A percentile compares a stretch with the other conserved stretches of the same genome.
Evolutionary conservation across 2,329 filamentous ascomycete genomes (phyloP).

Genomic region (Colletotrichum sp.): DNA sequence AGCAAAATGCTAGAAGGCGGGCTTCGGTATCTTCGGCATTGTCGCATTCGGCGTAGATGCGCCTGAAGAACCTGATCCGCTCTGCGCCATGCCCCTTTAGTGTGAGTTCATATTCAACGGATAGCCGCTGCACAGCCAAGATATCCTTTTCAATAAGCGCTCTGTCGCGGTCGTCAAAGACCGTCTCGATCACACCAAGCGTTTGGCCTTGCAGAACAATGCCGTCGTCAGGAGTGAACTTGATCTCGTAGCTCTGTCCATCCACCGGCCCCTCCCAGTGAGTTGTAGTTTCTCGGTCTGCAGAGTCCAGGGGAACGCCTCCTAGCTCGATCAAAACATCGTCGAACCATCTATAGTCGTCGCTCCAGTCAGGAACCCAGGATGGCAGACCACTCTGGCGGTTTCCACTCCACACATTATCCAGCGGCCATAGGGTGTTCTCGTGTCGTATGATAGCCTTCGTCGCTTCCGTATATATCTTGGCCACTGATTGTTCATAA

Average conservation of each 20-base stretch:
- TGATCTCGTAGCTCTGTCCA: fast-evolving
- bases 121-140: not conserved
- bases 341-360: not conserved
- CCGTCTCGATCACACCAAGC: fast-evolving
- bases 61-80: not conserved
- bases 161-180: not conserved
- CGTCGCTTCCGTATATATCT: not conserved
- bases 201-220: not conserved
- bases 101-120: not conserved
- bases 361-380: not conserved
- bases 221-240: not conserved
- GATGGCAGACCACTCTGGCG: not conserved
- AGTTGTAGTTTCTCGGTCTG: not conserved
- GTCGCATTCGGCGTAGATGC: not conserved
- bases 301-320: not conserved
- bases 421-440: not conserved
- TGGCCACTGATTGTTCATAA: not conserved
- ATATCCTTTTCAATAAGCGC: not conserved
- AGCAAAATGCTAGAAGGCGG: not conserved
- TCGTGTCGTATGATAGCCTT: not conserved
- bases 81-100: not conserved
- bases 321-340: not conserved
- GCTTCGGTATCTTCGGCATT: not conserved
- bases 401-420: not conserved
- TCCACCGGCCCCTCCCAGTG: not conserved